Conservation (phyloP, 768 basidiomycete species). For the Trametes elegans region DNA sequence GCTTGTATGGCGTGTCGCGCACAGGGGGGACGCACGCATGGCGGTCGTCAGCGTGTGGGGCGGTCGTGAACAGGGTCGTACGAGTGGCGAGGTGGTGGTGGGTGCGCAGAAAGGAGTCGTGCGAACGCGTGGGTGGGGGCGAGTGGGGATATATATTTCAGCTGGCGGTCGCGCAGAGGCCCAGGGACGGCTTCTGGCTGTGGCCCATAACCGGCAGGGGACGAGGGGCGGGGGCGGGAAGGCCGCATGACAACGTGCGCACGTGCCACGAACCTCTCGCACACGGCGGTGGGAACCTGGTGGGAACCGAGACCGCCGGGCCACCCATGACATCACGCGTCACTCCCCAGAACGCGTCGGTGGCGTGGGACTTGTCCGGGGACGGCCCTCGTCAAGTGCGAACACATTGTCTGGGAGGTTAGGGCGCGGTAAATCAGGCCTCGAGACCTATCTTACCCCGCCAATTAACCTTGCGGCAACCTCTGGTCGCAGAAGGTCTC, state of each 20-base stretch:
- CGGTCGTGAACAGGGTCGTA: not conserved
- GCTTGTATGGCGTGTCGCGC: not conserved
- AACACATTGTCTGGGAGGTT: too few relatives aligned
- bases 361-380: constrained; percentile 7
- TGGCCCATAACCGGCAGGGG: not conserved
- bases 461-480: too few relatives aligned
- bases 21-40: constrained; percentile 11
- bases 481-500: too few relatives aligned
- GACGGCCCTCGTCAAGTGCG: too few relatives aligned
- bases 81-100: not conserved
- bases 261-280: too few relatives aligned
- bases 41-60: not conserved
- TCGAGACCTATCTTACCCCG: too few relatives aligned
- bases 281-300: too few relatives aligned
- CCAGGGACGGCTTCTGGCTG: too few relatives aligned
- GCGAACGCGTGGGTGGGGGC: not conserved
- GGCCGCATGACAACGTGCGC: constrained; percentile 23
- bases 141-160: constrained; percentile 1
- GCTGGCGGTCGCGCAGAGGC: not conserved
- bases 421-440: too few relatives aligned
- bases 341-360: constrained; percentile 22
- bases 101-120: not conserved
- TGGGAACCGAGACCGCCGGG: not conserved
- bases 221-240: not conserved
- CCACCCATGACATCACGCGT: constrained; percentile 35